Conservation (phyloP, 352 stramenopile genomes). For the Pythium sukuiense region DNA sequence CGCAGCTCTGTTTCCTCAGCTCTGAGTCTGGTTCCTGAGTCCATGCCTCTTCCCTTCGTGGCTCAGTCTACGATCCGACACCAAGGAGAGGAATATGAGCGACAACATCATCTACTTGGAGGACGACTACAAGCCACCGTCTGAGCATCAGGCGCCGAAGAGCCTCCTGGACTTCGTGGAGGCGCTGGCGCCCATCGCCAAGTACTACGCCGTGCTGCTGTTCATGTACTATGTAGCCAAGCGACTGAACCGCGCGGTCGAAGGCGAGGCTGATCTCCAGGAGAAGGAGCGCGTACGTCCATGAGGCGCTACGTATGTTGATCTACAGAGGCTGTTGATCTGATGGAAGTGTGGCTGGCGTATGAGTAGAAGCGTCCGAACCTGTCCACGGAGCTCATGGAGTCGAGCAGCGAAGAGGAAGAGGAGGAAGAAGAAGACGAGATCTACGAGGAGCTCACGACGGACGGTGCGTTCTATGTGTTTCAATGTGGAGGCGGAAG, state of each 20-base stretch:
- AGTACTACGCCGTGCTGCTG: slow-evolving; percentile 75
- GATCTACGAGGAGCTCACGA: slow-evolving; percentile 73
- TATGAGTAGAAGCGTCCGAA: slow-evolving; percentile 18
- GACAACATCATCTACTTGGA: slow-evolving; percentile 20
- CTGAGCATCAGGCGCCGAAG: slow-evolving; percentile 36
- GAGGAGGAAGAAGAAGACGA: slow-evolving; percentile 39
- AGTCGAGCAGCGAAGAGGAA: slow-evolving; percentile 42
- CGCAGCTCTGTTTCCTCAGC: slow-evolving; percentile 6
- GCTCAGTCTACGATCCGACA: background rate
- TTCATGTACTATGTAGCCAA: slow-evolving; percentile 57
- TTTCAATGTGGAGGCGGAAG: too few species aligned
- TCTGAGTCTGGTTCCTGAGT: slow-evolving; percentile 25
- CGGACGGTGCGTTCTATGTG: slow-evolving; percentile 37
- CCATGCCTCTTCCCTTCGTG: background rate
- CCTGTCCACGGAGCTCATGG: slow-evolving; percentile 53
- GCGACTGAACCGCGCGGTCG: slow-evolving; percentile 60
- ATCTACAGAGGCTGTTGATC: background rate
- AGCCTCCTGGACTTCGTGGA: slow-evolving; percentile 53
- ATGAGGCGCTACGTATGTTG: background rate
- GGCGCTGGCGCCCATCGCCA: slow-evolving; percentile 60
- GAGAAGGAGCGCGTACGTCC: slow-evolving; percentile 37
- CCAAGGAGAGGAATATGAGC: slow-evolving; percentile 10
- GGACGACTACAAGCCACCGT: slow-evolving; percentile 20
- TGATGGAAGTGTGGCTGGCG: background rate
- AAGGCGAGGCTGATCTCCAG: slow-evolving; percentile 45